Percentiles rank a stretch among this genome's conserved stretches.
phyloP scores from a whole-genome alignment of 495 filamentous ascomycete species.

The Annulohypoxylon nitens region DNA sequence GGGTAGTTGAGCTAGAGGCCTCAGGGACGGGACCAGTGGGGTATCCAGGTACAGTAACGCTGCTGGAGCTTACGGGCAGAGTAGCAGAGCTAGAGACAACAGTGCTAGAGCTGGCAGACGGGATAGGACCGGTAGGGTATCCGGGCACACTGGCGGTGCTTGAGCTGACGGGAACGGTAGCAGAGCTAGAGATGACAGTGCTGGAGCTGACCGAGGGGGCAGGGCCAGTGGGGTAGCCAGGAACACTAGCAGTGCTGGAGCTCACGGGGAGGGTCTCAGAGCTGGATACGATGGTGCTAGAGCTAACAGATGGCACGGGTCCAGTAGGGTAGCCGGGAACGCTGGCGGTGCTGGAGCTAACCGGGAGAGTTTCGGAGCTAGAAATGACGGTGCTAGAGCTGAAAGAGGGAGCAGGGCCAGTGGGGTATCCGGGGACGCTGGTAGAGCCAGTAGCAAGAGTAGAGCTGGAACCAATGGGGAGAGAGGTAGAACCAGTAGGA shows the following conservation, averaged over 20 bases:
- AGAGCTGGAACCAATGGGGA: constrained; percentile 43
- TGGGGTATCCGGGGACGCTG: constrained; percentile 21
- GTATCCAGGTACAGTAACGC: neutral
- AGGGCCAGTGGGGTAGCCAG: neutral
- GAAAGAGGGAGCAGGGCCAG: neutral
- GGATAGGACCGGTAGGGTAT: neutral
- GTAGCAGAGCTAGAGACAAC: neutral
- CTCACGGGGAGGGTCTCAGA: neutral
- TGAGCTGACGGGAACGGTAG: neutral
- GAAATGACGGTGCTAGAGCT: neutral
- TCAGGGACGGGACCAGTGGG: constrained; percentile 3
- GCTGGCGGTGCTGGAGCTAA: neutral
- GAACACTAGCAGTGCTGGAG: neutral
- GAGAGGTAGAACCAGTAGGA: constrained; percentile 14
- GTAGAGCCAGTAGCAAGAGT: constrained; percentile 6
- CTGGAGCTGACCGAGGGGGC: constrained; percentile 24
- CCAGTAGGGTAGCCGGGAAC: constrained; percentile 1
- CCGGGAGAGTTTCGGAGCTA: neutral
- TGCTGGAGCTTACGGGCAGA: neutral
- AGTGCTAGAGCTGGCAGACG: constrained; percentile 31
- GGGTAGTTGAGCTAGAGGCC: constrained; percentile 5
- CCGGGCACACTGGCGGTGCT: neutral
- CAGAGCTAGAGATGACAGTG: constrained; percentile 33
- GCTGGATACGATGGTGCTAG: constrained; percentile 1
- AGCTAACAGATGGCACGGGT: constrained; percentile 24